Evolutionary conservation across 768 basidiomycete genomes (phyloP).

Genomic region (Peribolospora baueri): DNA sequence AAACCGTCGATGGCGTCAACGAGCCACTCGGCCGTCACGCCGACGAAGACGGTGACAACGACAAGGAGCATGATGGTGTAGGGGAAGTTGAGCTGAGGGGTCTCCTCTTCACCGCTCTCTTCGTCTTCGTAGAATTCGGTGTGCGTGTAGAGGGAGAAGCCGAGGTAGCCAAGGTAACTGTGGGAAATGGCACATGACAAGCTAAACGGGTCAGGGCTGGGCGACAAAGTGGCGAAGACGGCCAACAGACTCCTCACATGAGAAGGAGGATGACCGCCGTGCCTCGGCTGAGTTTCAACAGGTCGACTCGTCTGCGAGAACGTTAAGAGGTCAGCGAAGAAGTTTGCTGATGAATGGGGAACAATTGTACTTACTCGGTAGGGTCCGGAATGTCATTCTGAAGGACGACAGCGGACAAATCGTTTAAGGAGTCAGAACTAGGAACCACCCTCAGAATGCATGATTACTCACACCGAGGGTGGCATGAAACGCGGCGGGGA

Average conservation of each 20-base stretch:
- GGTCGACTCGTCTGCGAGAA: neutral
- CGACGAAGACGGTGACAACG: conserved; percentile 33
- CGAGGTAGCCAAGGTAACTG: conserved; percentile 4
- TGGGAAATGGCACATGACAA: conserved; percentile 5
- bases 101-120: neutral
- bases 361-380: too few relatives aligned
- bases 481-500: conserved; percentile 45
- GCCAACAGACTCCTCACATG: conserved; percentile 35
- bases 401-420: too few relatives aligned
- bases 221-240: neutral
- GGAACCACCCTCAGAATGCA: too few relatives aligned
- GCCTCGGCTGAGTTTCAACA: conserved; percentile 11
- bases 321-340: neutral
- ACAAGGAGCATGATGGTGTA: conserved; percentile 34
- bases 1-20: conserved; percentile 56
- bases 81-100: conserved; percentile 31
- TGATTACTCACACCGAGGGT: conserved; percentile 34
- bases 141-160: conserved; percentile 34
- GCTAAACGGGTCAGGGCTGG: neutral
- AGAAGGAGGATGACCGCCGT: conserved; percentile 46
- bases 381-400: too few relatives aligned
- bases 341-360: neutral
- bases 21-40: conserved; percentile 40
- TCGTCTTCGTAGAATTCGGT: conserved; percentile 37
- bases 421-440: too few relatives aligned